These are phyloP conservation scores for Ceratocystis albifundus DNA, from an alignment of 2,329 filamentous ascomycete species.

Conservation along the genomic window DNA sequence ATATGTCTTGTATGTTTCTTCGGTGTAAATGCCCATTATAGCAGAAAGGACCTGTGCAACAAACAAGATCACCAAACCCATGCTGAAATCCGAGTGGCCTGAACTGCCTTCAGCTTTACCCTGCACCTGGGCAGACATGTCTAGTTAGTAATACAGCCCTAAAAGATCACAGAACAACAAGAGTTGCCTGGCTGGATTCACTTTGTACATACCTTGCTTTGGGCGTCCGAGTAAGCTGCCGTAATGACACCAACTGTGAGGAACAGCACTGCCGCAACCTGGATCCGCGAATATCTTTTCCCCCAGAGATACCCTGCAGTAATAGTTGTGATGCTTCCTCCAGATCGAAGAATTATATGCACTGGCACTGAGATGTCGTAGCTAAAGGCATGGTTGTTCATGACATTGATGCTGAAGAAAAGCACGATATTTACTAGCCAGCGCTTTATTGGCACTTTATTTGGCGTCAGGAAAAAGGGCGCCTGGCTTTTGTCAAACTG, in stretches of 20 bases:
- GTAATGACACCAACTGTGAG: conserved; percentile 78
- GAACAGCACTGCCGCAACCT: conserved; percentile 69
- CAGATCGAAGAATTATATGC: conserved; percentile 91
- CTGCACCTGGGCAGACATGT: conserved; percentile 13
- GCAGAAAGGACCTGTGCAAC: conserved; percentile 82
- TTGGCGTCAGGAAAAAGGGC: conserved; percentile 62
- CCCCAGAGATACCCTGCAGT: conserved; percentile 76
- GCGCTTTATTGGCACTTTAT: conserved; percentile 68
- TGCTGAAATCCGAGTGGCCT: conserved; percentile 33
- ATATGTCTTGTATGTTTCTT: conserved; percentile 75
- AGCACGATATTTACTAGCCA: conserved; percentile 83
- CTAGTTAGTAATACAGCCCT: neutral
- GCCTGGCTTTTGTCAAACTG: conserved; percentile 58
- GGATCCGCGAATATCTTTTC: conserved; percentile 68
- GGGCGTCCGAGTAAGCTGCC: conserved; percentile 81
- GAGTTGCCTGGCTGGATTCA: neutral
- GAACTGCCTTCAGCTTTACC: conserved; percentile 20
- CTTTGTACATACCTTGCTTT: conserved; percentile 53
- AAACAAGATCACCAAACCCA: conserved; percentile 71
- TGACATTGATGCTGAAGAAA: conserved; percentile 85
- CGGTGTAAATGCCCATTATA: conserved; percentile 89
- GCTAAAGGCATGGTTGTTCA: conserved; percentile 96
- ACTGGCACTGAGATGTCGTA: conserved; percentile 94
- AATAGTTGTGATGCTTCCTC: conserved; percentile 93
- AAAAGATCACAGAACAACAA: neutral